Evolutionary conservation across 2,329 filamentous ascomycete genomes (phyloP), one percentile per base, ranked within the genome.

Genomic region (Ophidiomyces ophidiicola): DNA sequence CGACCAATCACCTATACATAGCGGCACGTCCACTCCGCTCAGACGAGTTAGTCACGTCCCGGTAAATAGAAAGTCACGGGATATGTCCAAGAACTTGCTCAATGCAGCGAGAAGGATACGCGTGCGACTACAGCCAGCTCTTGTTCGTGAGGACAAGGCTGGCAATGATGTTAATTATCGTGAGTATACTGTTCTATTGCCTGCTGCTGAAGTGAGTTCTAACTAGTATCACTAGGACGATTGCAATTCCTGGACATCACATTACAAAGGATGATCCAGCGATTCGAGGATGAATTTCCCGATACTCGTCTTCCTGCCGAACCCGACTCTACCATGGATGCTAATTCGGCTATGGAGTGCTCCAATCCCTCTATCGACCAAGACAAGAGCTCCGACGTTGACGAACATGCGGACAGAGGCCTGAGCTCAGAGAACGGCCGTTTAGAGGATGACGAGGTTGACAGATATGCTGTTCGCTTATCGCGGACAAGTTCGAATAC

Each of bases 211-310:
- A 39, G 31, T 18, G 21, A 17, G 15, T n/a, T 32, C 11, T 48
- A 48, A 41, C 55, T 62, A 62, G 14, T 31, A 21, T 20, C 10
- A 21, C n/a, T 44, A 82, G 78, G 76, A 24, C 80, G 82, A 34
- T 72, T 96, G 14, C 68, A 80, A 30, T 94, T 94, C 71, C 73
- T 98, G 20, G 86, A 94, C 52, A 70, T 81, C 44, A 96, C 90
- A 0, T 70, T 98, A 6, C 73, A 86, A 52, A 80, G 81, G 48
- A 94, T 96, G 64, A 96, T 96, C 53, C 79, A 84, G 56, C 81
- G 90, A 19, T 98, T 96, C 56, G 90, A 96, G 58, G 82, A 93
- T 56, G 88, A 96, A 59, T 96, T 86, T 52, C 90, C 90, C 0
- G 88, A 96, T 55, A 92, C 83, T 0, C 77, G 84, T 24, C 67